Evolutionary conservation across 768 basidiomycete species (phyloP).

Genomic region (Pleurotus tuoliensis): DNA sequence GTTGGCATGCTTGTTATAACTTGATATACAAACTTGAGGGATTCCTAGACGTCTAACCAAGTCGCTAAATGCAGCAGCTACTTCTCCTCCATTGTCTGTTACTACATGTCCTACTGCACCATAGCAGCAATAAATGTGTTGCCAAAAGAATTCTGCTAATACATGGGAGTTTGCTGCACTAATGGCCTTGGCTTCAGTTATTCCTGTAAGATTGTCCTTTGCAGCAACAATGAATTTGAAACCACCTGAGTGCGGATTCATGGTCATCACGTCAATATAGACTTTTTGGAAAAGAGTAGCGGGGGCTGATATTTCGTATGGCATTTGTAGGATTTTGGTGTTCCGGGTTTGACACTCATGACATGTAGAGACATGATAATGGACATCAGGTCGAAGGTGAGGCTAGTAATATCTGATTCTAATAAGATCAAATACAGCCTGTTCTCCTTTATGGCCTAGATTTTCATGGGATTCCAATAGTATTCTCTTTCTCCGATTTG

Average conservation of each 20-base stretch:
- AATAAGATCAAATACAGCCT: slow-evolving; percentile 7
- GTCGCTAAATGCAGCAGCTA: background rate
- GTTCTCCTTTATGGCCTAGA: slow-evolving; percentile 19
- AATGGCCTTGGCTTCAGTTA: slow-evolving; percentile 25
- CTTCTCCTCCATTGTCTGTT: slow-evolving; percentile 29
- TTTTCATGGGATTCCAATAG: slow-evolving; percentile 18
- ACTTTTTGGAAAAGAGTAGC: slow-evolving; percentile 16
- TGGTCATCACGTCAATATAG: slow-evolving; percentile 23
- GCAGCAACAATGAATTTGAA: slow-evolving; percentile 20
- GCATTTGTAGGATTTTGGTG: slow-evolving; percentile 12
- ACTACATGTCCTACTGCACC: slow-evolving; percentile 28
- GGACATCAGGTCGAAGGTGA: slow-evolving; percentile 13
- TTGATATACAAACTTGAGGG: slow-evolving; percentile 25
- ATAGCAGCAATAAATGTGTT: slow-evolving; percentile 18
- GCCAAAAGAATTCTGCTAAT: slow-evolving; percentile 18
- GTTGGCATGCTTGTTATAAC: slow-evolving; percentile 32
- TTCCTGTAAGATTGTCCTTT: slow-evolving; percentile 24
- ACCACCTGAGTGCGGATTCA: slow-evolving; percentile 16
- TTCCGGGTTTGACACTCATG: slow-evolving; percentile 20
- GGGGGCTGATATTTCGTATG: slow-evolving; percentile 8
- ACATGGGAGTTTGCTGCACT: slow-evolving; percentile 8
- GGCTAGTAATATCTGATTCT: too few species aligned
- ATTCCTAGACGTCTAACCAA: slow-evolving; percentile 9
- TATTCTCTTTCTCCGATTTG: slow-evolving; percentile 6
- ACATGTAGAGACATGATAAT: slow-evolving; percentile 21